phyloP scores from a whole-genome alignment of 805 yeast genomes.

The Lipomyces sp. region DNA sequence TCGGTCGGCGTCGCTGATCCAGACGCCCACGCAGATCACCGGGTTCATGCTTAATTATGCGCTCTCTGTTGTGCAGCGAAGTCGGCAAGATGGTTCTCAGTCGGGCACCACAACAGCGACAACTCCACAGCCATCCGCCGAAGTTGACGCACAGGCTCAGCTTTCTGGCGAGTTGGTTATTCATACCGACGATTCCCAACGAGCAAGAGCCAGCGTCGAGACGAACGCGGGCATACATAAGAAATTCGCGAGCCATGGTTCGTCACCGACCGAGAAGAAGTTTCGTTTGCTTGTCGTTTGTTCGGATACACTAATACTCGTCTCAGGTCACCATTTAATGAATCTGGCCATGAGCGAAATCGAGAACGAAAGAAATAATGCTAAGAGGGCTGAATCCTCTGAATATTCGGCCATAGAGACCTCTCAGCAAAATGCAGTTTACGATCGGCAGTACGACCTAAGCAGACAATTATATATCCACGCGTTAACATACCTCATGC shows the following conservation, averaged over 20 bases:
- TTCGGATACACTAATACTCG: not conserved
- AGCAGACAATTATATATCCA: slow-evolving; percentile 20
- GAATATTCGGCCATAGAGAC: not conserved
- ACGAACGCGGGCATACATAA: not conserved
- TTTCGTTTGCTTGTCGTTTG: too few relatives aligned
- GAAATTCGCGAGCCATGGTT: not conserved
- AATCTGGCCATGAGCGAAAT: not conserved
- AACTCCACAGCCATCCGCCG: not conserved
- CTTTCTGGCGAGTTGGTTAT: too few relatives aligned
- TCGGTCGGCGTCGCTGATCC: slow-evolving; percentile 3
- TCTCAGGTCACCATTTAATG: slow-evolving; percentile 2
- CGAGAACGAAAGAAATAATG: not conserved
- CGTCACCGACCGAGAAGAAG: too few relatives aligned
- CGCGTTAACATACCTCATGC: slow-evolving; percentile 14
- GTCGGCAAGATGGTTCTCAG: not conserved
- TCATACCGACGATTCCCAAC: too few relatives aligned
- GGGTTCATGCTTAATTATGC: slow-evolving; percentile 9
- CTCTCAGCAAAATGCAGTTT: not conserved
- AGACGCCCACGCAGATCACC: slow-evolving; percentile 7
- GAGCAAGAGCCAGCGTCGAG: not conserved
- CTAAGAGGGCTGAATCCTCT: not conserved
- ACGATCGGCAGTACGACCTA: not conserved
- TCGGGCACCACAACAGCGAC: not conserved
- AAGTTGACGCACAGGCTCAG: too few relatives aligned
- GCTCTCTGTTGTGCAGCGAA: slow-evolving; percentile 7